These are phyloP conservation scores for Solanum hybrid DNA, from an alignment of 305 asterid species.

Conservation along the genomic window DNA sequence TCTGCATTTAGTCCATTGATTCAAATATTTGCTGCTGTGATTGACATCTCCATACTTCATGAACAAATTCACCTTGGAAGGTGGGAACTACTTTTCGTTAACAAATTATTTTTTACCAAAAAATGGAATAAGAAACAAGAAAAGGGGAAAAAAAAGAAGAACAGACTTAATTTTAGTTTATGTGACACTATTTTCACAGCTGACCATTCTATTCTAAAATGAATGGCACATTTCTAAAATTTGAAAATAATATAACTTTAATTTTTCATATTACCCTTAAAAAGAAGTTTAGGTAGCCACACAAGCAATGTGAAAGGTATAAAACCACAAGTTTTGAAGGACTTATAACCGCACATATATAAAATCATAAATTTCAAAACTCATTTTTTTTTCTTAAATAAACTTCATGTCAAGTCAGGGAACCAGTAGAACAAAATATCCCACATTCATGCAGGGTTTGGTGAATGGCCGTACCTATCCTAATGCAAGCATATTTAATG, in stretches of 20 bases:
- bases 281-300: neutral
- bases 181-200: neutral
- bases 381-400: neutral
- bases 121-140: neutral
- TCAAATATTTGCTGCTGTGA: conserved; percentile 55
- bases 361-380: neutral
- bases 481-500: neutral
- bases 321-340: neutral
- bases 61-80: conserved; percentile 65
- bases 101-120: neutral
- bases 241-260: neutral
- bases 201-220: neutral
- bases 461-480: neutral
- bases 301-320: neutral
- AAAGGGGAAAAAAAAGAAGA: neutral
- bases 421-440: neutral
- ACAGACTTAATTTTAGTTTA: neutral
- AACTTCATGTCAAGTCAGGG: neutral
- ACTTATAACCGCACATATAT: neutral
- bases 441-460: neutral
- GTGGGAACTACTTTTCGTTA: conserved; percentile 14
- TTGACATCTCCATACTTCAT: conserved; percentile 50
- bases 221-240: neutral
- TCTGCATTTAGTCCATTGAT: conserved; percentile 70
- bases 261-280: neutral